These are phyloP conservation scores for Aspergillus nidulans DNA, from an alignment of 495 filamentous ascomycete species.

Conservation along the genomic window DNA sequence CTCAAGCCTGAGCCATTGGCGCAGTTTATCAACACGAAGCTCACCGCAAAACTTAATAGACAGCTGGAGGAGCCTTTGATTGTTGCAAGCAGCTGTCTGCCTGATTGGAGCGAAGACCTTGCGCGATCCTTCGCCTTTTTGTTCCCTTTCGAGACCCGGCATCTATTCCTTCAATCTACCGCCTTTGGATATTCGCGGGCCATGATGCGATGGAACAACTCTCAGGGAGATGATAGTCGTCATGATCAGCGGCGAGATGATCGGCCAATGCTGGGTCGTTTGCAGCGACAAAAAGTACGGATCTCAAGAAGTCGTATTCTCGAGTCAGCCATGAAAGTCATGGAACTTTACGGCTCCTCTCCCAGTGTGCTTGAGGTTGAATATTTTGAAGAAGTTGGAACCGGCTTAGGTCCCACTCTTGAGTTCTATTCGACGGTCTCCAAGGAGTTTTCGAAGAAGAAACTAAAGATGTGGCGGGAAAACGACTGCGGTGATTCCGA, in stretches of 20 bases:
- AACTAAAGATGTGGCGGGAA: constrained; percentile 93
- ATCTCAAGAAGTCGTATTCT: constrained; percentile 90
- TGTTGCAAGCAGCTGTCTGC: constrained; percentile 94
- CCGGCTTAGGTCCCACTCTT: constrained; percentile 90
- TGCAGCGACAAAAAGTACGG: constrained; percentile 95
- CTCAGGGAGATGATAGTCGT: constrained; percentile 73
- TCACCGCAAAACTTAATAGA: constrained; percentile 97
- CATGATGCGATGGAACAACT: constrained; percentile 96
- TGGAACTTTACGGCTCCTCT: constrained; percentile 96
- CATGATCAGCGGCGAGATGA: constrained; percentile 84
- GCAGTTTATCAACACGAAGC: constrained; percentile 98
- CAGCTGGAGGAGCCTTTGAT: constrained; percentile 98
- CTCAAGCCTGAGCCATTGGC: constrained; percentile 81
- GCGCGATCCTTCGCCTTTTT: constrained; percentile 93
- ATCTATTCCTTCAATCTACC: constrained; percentile 95
- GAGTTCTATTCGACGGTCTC: constrained; percentile 99
- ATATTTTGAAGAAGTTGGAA: constrained; percentile 98
- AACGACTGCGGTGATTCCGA: constrained; percentile 70
- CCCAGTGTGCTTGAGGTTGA: constrained; percentile 95
- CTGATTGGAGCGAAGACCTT: constrained; percentile 96
- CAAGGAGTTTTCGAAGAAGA: constrained; percentile 95
- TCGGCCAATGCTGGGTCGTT: constrained; percentile 82
- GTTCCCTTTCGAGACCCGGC: constrained; percentile 98
- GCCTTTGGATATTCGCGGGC: constrained; percentile 97
- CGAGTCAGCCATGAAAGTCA: constrained; percentile 97